phyloP scores from a whole-genome alignment of 805 yeast genomes.

The Pichia membranifaciens region DNA sequence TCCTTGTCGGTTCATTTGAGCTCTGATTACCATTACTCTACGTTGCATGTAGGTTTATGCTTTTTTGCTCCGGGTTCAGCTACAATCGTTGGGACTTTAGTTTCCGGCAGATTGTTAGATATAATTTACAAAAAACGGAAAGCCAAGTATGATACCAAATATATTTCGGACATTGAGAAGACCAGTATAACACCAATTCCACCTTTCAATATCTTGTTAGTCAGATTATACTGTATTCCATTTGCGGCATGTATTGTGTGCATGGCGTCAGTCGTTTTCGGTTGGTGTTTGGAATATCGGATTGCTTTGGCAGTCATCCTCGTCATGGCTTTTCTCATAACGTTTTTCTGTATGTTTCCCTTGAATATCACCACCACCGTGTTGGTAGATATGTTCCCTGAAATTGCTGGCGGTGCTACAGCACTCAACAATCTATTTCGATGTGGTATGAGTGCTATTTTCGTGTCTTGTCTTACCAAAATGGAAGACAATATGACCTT shows the following conservation, averaged over 20 bases:
- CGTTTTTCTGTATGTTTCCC: conserved; percentile 54
- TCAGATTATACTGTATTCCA: conserved; percentile 44
- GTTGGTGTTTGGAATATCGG: conserved; percentile 61
- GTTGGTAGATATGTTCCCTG: conserved; percentile 71
- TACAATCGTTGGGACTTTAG: conserved; percentile 54
- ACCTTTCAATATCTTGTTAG: conserved; percentile 48
- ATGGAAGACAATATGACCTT: conserved; percentile 54
- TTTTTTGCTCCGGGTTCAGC: conserved; percentile 72
- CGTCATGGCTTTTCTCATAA: conserved; percentile 50
- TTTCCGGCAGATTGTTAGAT: conserved; percentile 54
- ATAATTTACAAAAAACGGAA: conserved; percentile 37
- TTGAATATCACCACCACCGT: conserved; percentile 57
- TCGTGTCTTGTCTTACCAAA: conserved; percentile 57
- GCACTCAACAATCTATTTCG: conserved; percentile 68
- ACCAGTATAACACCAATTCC: conserved; percentile 18
- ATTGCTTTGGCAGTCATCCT: conserved; percentile 50
- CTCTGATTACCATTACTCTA: conserved; percentile 42
- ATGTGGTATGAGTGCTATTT: conserved; percentile 67
- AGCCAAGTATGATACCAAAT: conserved; percentile 27
- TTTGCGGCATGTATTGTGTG: conserved; percentile 37
- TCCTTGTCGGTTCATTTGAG: conserved; percentile 54
- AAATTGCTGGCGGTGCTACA: conserved; percentile 64
- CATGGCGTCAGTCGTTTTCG: conserved; percentile 45
- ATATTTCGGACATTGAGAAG: conserved; percentile 6
- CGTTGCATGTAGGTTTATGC: conserved; percentile 60